Base-by-base conservation (phyloP, 345 rosid species). In the Euphorbia peplus region DNA sequence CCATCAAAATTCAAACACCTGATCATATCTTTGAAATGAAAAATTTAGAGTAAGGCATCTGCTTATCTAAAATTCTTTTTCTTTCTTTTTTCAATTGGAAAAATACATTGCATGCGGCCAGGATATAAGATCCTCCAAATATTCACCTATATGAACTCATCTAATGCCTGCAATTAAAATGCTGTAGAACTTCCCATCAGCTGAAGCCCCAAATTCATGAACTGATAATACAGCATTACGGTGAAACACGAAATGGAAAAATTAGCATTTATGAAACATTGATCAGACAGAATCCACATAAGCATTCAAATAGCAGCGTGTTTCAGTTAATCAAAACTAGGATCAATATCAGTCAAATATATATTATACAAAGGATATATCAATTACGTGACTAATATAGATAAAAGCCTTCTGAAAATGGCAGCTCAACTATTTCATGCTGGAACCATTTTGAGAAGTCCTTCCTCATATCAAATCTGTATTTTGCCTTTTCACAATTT, bases 331-430 rank as follows among this genome's bases (percentile, higher is more conserved):
- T 51, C 51, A 62, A 21, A 62, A 62, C 39, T 22, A 3, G 55
- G 28, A 53, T 8, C 19, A 21, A 10, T 25, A 32, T 13, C 8
- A 44, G 39, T 28, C 67, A 63, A 14, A n/a, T n/a, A n/a, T 19
- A 53, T 53, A n/a, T 53, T 50, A 39, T 8, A 4, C 42, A 8
- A 8, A 39, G 1, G 11, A 39, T 39, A 39, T 39, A 39, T 39
- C 1, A 53, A 30, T 39, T 19, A 56, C 14, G 39, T 29, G 35
- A 59, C 35, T n/a, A 16, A 21, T 5, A n/a, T 59, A 4, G 37
- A n/a, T 4, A 60, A 60, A n/a, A 35, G 25, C 64, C 46, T n/a
- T 19, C 64, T n/a, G 21, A 30, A 59, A 32, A 60, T 60, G 37
- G 35, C 22, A 28, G 26, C 39, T 39, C 61, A 53, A 15, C 46